Percentiles rank a stretch among this genome's conserved stretches.
Conservation (phyloP, 805 yeast species). For the Trichomonascus vanleenenianus region DNA sequence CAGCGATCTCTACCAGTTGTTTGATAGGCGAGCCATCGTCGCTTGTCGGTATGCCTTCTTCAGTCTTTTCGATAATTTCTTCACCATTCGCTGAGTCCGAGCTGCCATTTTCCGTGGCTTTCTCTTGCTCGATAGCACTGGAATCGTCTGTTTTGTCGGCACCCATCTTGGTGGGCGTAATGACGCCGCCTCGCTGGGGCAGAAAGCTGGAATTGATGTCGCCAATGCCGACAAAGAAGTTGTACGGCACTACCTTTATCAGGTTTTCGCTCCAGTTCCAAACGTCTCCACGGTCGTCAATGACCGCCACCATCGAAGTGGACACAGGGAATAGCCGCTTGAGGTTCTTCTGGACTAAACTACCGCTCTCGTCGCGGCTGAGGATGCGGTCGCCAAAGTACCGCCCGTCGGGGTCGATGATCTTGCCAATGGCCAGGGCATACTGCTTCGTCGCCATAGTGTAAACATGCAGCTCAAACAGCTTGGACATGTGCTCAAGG, state of each 20-base stretch:
- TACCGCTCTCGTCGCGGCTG: conserved; percentile 92
- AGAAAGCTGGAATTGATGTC: conserved; percentile 90
- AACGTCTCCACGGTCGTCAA: conserved; percentile 97
- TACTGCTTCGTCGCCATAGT: conserved; percentile 97
- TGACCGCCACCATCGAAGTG: conserved; percentile 91
- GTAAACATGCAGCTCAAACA: conserved; percentile 87
- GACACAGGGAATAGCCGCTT: conserved; percentile 90
- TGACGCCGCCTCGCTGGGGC: conserved; percentile 54
- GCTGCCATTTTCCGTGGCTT: conserved; percentile 21
- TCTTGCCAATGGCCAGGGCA: conserved; percentile 80
- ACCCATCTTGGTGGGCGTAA: conserved; percentile 18
- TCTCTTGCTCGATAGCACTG: conserved; percentile 13
- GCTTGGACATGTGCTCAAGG: conserved; percentile 50
- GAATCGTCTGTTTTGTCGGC: conserved; percentile 4
- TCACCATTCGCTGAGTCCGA: background rate
- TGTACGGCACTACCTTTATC: conserved; percentile 89
- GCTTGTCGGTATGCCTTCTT: conserved; percentile 18
- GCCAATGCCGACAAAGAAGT: conserved; percentile 94
- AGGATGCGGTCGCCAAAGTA: conserved; percentile 88
- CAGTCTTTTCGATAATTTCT: background rate
- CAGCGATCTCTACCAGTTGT: conserved; percentile 15
- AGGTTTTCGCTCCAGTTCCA: conserved; percentile 96
- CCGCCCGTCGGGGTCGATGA: conserved; percentile 82
- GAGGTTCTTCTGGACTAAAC: conserved; percentile 79
- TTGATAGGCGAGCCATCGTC: conserved; percentile 15